phyloP scores from a whole-genome alignment of 805 yeast genomes.

The Starmerella bombicola region DNA sequence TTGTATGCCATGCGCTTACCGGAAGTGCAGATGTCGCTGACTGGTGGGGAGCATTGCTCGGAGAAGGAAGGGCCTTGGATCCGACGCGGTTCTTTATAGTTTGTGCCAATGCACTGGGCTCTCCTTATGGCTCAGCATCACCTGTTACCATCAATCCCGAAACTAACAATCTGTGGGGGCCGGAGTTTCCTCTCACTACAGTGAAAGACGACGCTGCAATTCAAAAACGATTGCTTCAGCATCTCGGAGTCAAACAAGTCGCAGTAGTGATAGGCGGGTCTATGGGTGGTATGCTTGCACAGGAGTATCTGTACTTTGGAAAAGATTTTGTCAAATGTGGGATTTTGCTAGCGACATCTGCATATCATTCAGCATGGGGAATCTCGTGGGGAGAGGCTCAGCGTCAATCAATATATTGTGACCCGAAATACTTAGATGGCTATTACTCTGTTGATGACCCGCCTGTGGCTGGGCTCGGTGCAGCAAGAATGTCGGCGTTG shows the following conservation, averaged over 20 bases:
- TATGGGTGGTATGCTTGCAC: slow-evolving; percentile 95
- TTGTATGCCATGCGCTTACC: slow-evolving; percentile 92
- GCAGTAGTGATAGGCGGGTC: slow-evolving; percentile 93
- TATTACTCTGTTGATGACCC: slow-evolving; percentile 67
- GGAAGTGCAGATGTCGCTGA: slow-evolving; percentile 92
- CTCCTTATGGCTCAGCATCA: slow-evolving; percentile 92
- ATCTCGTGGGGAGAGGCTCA: slow-evolving; percentile 99
- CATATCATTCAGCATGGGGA: slow-evolving; percentile 96
- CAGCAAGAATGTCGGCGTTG: slow-evolving; percentile 95
- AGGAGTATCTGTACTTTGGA: slow-evolving; percentile 74
- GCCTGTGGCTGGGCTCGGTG: slow-evolving; percentile 77
- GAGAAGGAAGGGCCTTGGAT: slow-evolving; percentile 77
- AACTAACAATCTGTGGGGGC: slow-evolving; percentile 76
- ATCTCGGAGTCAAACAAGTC: slow-evolving; percentile 60
- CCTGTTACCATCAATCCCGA: slow-evolving; percentile 74
- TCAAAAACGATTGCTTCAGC: slow-evolving; percentile 53
- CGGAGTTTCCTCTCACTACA: slow-evolving; percentile 87
- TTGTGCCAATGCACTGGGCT: slow-evolving; percentile 85
- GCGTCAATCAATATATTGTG: slow-evolving; percentile 88
- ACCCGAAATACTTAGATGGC: slow-evolving; percentile 87
- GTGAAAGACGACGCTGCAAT: slow-evolving; percentile 83
- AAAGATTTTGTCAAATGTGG: slow-evolving; percentile 52
- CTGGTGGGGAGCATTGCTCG: slow-evolving; percentile 98
- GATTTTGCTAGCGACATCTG: slow-evolving; percentile 84
- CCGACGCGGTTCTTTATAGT: slow-evolving; percentile 75